Evolutionary conservation across 495 filamentous ascomycete genomes (phyloP).

Genomic region (Trichoderma erinaceum): DNA sequence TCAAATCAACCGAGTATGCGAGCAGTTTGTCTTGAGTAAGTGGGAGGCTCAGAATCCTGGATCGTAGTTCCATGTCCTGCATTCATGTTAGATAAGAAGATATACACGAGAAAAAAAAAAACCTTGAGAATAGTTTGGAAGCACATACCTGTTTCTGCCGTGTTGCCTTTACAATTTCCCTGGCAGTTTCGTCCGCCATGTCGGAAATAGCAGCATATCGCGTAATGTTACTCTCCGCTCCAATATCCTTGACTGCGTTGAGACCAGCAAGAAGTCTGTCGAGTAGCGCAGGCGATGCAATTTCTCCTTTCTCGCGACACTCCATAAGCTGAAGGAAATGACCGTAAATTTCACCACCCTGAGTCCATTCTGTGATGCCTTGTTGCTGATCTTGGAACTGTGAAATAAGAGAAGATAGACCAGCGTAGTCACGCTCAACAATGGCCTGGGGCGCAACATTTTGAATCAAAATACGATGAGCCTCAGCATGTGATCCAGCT

Average conservation of each 20-base stretch:
- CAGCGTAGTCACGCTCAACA: conserved; percentile 65
- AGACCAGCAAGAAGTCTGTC: conserved; percentile 54
- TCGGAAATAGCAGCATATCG: conserved; percentile 58
- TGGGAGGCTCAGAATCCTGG: conserved; percentile 14
- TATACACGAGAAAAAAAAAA: too few relatives aligned
- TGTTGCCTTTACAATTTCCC: conserved; percentile 24
- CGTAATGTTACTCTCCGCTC: conserved; percentile 37
- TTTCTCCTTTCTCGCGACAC: conserved; percentile 27
- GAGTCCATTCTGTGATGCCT: conserved; percentile 52
- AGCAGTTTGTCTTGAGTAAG: conserved; percentile 14
- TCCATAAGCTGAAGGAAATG: conserved; percentile 63
- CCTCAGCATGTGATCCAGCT: conserved; percentile 64
- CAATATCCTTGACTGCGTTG: conserved; percentile 51
- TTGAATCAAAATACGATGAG: conserved; percentile 67
- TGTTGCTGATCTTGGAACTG: conserved; percentile 54
- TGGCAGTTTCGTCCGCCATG: conserved; percentile 62
- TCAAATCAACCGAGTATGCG: conserved; percentile 17
- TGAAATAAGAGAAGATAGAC: conserved; percentile 54
- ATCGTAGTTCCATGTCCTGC: conserved; percentile 15
- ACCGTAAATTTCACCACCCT: conserved; percentile 73
- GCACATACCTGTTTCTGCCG: conserved; percentile 13
- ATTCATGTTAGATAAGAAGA: not conserved
- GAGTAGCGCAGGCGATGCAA: conserved; percentile 39
- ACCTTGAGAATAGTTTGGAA: not conserved
- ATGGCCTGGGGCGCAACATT: conserved; percentile 68